phyloP scores from a whole-genome alignment of 2,329 filamentous ascomycete species.

The Lachnum nothofagi region DNA sequence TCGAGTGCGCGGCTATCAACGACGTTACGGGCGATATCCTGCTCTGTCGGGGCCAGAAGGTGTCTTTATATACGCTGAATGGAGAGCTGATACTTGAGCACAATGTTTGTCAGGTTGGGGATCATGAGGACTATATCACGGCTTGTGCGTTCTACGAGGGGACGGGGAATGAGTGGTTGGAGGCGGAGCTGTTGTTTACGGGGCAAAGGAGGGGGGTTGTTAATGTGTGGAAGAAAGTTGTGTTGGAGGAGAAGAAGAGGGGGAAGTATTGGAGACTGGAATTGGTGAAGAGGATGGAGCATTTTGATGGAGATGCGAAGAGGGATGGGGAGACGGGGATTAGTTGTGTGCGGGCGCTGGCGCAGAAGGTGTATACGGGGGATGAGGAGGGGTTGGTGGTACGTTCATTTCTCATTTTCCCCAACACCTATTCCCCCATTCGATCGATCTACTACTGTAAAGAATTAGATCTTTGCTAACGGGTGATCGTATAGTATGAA shows the following conservation, averaged over 20 bases:
- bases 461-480: conserved; percentile 5
- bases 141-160: conserved; percentile 92
- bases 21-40: conserved; percentile 87
- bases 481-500: conserved; percentile 22
- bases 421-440: neutral
- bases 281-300: conserved; percentile 75
- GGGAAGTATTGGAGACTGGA: conserved; percentile 77
- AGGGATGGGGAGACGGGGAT: conserved; percentile 62
- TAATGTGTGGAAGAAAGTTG: conserved; percentile 64
- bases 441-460: neutral
- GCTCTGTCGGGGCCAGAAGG: conserved; percentile 69
- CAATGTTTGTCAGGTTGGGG: conserved; percentile 68
- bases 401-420: conserved; percentile 37
- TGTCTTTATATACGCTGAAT: conserved; percentile 82
- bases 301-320: conserved; percentile 46
- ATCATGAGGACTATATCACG: conserved; percentile 68
- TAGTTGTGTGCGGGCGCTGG: conserved; percentile 79
- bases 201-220: conserved; percentile 80
- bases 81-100: conserved; percentile 78
- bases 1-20: conserved; percentile 78
- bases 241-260: conserved; percentile 46
- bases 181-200: conserved; percentile 80
- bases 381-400: conserved; percentile 91
- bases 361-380: conserved; percentile 81
- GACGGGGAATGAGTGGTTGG: conserved; percentile 85